Conservation (phyloP, 805 yeast species). For the Barnettozyma vustinii region DNA sequence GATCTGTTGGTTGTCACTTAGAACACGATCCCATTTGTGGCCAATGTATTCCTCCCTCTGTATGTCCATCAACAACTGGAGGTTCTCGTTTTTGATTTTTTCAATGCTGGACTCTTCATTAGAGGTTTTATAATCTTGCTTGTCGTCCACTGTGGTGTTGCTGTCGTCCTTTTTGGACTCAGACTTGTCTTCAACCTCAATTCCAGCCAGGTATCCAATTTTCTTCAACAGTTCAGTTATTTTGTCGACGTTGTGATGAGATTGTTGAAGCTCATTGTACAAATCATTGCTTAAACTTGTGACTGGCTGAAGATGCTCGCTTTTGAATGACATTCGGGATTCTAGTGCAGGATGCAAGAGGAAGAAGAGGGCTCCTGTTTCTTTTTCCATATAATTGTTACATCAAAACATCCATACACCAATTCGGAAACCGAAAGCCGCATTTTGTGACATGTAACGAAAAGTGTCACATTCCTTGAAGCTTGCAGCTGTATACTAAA, state of each 20-base stretch:
- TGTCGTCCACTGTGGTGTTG: not conserved
- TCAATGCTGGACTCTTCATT: conserved; percentile 10
- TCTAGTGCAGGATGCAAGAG: too few species aligned
- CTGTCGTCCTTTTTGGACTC: not conserved
- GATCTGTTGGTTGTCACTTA: conserved; percentile 27
- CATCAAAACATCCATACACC: not conserved
- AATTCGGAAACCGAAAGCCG: too few species aligned
- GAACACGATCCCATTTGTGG: conserved; percentile 22
- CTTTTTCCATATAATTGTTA: not conserved
- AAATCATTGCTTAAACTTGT: conserved; percentile 12
- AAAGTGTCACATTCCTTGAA: not conserved
- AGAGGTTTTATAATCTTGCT: not conserved
- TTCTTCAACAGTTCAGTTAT: conserved; percentile 16
- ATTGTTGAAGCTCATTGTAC: conserved; percentile 9
- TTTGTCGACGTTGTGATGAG: conserved; percentile 11
- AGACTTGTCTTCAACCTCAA: conserved; percentile 12
- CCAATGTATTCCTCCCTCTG: conserved; percentile 30
- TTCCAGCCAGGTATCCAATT: conserved; percentile 10
- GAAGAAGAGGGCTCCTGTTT: too few species aligned
- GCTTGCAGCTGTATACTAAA: too few species aligned
- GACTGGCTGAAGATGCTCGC: conserved; percentile 20
- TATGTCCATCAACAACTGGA: conserved; percentile 24
- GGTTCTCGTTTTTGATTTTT: conserved; percentile 23
- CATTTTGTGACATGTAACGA: too few species aligned
- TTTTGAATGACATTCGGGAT: conserved; percentile 3